phyloP scores from a whole-genome alignment of 495 filamentous ascomycete species.

The Oidiodendron maius region DNA sequence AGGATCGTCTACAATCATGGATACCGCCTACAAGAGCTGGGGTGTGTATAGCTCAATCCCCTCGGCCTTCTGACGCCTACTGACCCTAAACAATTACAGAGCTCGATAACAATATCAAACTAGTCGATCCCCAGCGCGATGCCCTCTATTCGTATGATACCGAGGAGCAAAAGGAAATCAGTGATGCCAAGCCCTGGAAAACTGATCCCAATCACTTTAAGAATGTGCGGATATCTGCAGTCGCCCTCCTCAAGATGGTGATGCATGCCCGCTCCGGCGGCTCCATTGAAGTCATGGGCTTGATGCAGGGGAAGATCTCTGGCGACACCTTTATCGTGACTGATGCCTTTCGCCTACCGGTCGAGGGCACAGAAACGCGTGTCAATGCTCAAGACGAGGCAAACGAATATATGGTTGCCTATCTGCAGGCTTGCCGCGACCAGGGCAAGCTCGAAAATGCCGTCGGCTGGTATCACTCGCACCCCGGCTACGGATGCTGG shows the following conservation, averaged over 20 bases:
- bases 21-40: conserved; percentile 23
- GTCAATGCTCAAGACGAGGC: conserved; percentile 95
- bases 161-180: conserved; percentile 54
- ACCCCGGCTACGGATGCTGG: conserved; percentile 99
- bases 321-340: conserved; percentile 85
- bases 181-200: conserved; percentile 67
- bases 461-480: conserved; percentile 97
- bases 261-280: conserved; percentile 97
- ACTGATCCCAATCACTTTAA: conserved; percentile 88
- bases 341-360: conserved; percentile 88
- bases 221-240: conserved; percentile 83
- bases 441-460: conserved; percentile 80
- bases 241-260: conserved; percentile 97
- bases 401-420: conserved; percentile 93
- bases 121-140: conserved; percentile 82
- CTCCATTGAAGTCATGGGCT: conserved; percentile 89
- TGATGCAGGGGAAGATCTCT: conserved; percentile 94
- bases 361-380: conserved; percentile 95
- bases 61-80: not conserved
- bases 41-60: conserved; percentile 12
- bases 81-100: conserved; percentile 47
- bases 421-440: conserved; percentile 68
- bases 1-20: conserved; percentile 13
- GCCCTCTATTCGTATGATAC: conserved; percentile 81
- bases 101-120: conserved; percentile 77